A percentile compares a stretch with the other conserved stretches of the same genome.
phyloP scores from a whole-genome alignment of 1,284 basidiomycete genomes.

The Apiotrichum mycotoxinovorans region DNA sequence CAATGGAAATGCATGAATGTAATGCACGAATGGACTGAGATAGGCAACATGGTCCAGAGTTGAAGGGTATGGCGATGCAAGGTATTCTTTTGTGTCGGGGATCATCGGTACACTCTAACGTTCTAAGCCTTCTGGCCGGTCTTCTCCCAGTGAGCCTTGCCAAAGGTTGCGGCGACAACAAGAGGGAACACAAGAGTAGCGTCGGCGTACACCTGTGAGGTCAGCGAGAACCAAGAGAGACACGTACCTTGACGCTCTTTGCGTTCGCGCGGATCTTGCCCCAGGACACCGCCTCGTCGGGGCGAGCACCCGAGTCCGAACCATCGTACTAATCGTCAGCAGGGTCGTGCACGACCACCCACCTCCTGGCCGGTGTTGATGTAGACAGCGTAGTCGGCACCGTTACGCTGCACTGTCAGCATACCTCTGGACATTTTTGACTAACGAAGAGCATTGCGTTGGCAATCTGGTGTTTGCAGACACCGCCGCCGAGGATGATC shows the following conservation, averaged over 20 bases:
- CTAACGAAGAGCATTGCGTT: constrained; percentile 97
- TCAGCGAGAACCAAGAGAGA: neutral
- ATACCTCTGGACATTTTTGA: constrained; percentile 11
- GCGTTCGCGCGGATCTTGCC: constrained; percentile 92
- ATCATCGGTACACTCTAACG: neutral
- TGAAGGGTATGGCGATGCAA: neutral
- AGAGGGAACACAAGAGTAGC: constrained; percentile 88
- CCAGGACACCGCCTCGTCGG: constrained; percentile 99
- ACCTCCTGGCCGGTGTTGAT: constrained; percentile 96
- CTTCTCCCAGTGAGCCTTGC: constrained; percentile 55
- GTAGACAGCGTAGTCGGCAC: constrained; percentile 95
- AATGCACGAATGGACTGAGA: neutral
- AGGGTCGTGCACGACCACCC: neutral
- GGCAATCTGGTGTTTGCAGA: constrained; percentile 99
- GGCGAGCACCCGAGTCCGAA: constrained; percentile 92
- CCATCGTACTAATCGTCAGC: constrained; percentile 68
- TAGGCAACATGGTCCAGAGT: neutral
- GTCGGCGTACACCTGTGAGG: constrained; percentile 55
- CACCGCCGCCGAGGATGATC: constrained; percentile 96
- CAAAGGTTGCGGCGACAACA: constrained; percentile 82
- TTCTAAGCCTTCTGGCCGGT: constrained; percentile 11
- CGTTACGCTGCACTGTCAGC: constrained; percentile 61
- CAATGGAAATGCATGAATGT: neutral
- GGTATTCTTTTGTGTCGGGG: neutral
- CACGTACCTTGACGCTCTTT: constrained; percentile 79